These are phyloP conservation scores for Sclerotinia trifoliorum DNA, from an alignment of 2,329 filamentous ascomycete genomes.

Conservation along the genomic window DNA sequence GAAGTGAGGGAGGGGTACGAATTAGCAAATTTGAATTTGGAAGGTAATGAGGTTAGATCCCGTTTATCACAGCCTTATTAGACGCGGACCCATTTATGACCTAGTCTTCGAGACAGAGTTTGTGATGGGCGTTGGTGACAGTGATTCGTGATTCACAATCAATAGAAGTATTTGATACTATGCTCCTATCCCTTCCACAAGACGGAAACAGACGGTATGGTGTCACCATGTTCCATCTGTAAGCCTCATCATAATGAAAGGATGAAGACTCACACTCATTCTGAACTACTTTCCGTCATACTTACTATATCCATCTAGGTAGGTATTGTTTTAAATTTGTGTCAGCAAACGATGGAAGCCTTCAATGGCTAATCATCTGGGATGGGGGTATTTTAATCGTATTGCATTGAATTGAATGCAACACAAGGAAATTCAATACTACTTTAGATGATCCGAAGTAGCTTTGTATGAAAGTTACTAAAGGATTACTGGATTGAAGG, in stretches of 20 bases:
- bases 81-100: background rate
- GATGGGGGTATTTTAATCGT: background rate
- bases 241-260: background rate
- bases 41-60: background rate
- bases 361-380: background rate
- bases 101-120: background rate
- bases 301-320: background rate
- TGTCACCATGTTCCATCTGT: background rate
- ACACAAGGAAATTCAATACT: background rate
- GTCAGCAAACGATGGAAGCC: conserved; percentile 7
- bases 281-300: background rate
- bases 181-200: background rate
- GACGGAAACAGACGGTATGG: background rate
- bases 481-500: background rate
- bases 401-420: background rate
- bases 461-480: background rate
- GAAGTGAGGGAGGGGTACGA: background rate
- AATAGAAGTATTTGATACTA: background rate
- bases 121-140: background rate
- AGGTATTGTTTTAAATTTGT: background rate
- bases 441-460: background rate
- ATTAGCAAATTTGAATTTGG: background rate
- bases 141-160: conserved; percentile 1
- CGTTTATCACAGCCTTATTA: background rate
- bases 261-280: background rate